Percentiles rank a stretch among this genome's conserved stretches.
phyloP scores from a whole-genome alignment of 768 basidiomycete genomes.

The Suillus cothurnatus region DNA sequence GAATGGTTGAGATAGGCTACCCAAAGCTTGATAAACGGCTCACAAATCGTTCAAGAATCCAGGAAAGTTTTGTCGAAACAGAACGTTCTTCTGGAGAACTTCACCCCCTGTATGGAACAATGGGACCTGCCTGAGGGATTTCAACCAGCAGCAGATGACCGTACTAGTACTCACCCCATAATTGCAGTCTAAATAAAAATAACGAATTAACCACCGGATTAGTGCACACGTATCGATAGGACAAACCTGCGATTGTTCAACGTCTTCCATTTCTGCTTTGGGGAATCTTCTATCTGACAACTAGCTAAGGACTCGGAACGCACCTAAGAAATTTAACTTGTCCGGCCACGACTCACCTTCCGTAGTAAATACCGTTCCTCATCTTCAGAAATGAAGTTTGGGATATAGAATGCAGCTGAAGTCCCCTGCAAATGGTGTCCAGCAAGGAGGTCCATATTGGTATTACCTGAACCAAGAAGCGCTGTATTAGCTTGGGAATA shows the following conservation, averaged over 20 bases:
- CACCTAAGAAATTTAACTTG: slow-evolving; percentile 7
- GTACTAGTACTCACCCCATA: slow-evolving; percentile 59
- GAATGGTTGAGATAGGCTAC: slow-evolving; percentile 12
- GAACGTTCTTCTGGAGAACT: slow-evolving; percentile 63
- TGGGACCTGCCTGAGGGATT: slow-evolving; percentile 12
- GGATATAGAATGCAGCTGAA: slow-evolving; percentile 64
- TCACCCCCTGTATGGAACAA: slow-evolving; percentile 61
- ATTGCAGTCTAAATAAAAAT: slow-evolving; percentile 55
- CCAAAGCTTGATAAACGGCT: slow-evolving; percentile 25
- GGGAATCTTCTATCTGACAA: slow-evolving; percentile 70
- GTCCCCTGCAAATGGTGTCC: slow-evolving; percentile 37
- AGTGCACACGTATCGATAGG: not conserved
- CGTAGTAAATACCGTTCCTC: slow-evolving; percentile 79
- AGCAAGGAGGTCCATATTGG: not conserved
- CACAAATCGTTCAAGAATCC: slow-evolving; percentile 70
- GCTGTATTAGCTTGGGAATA: not conserved
- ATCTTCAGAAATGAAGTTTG: slow-evolving; percentile 71
- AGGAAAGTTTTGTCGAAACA: slow-evolving; percentile 74
- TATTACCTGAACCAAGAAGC: not conserved
- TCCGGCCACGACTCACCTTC: slow-evolving; percentile 52
- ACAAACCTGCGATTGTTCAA: slow-evolving; percentile 66
- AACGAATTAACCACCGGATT: not conserved
- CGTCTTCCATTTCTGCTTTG: slow-evolving; percentile 82
- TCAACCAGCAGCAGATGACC: slow-evolving; percentile 1
- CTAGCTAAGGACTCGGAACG: slow-evolving; percentile 14